Base-by-base conservation (phyloP, 441 rosid genomes). In the Arabidopsis hybrid region DNA sequence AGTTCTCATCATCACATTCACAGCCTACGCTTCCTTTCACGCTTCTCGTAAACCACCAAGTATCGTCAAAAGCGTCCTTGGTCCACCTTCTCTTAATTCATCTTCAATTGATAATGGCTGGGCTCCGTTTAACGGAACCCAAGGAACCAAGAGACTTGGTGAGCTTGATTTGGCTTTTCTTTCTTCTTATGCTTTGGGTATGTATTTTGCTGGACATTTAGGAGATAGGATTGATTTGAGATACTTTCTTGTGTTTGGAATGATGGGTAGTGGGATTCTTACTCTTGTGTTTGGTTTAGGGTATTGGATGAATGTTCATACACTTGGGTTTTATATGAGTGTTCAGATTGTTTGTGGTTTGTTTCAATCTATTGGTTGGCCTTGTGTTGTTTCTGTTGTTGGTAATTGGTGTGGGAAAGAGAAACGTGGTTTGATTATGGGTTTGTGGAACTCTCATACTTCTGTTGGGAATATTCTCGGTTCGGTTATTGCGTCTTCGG, bases 11-110 rank as follows among this genome's bases (percentile, higher is more conserved):
- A 72, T 94, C 69, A 94, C 99, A 1, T 92, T 92, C 78, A 62
- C 92, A 14, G 97, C 97, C 10, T 90, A 94, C 36, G 97, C 97
- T 29, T 90, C 97, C 8, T 90, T 94, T 65, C 97, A 94, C 60
- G 99, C 97, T 60, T 94, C 99, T n/a, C 85, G 97, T 16, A 94
- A 94, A 72, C 97, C 99, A 21, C 97, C 91, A 0, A 94, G 99
- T 84, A 92, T 94, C 26, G 97, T 94, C 66, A 94, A 94, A 76
- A 91, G 97, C 75, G 89, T 91, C 10, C 90, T 94, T 36, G 97
- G 97, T 55, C 78, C 73, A 59, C 78, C 73, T 65, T 73, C 78
- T 1, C 38, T 8, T 3, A 66, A 51, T 43, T 39, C 70, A 9
- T 26, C 72, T 9, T 63, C 65, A 10, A 39, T 63, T n/a, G 96